Evolutionary conservation across 352 stramenopile genomes (phyloP).

Genomic region (Phytophthora pistaciae): DNA sequence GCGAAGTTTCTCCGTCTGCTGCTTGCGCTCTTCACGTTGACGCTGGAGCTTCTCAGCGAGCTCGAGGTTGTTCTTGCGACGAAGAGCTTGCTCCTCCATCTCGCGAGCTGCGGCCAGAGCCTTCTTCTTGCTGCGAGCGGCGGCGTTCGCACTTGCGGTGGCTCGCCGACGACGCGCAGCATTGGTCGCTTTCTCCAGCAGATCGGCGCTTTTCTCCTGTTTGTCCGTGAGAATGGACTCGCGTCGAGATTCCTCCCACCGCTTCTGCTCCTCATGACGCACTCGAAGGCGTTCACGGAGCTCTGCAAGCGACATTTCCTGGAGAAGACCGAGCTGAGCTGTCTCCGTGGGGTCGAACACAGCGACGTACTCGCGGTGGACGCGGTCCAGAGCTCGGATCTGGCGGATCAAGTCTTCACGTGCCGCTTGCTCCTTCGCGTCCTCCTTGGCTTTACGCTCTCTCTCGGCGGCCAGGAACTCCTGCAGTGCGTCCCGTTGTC

Average conservation of each 20-base stretch:
- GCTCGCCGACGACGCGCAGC: conserved; percentile 74
- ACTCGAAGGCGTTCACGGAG: conserved; percentile 84
- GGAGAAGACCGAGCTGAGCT: conserved; percentile 84
- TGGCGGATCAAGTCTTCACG: conserved; percentile 89
- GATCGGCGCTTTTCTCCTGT: conserved; percentile 75
- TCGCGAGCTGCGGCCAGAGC: conserved; percentile 60
- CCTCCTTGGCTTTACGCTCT: conserved; percentile 64
- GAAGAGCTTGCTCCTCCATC: conserved; percentile 64
- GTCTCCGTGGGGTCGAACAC: conserved; percentile 94
- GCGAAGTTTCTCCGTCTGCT: conserved; percentile 58
- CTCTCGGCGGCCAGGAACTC: conserved; percentile 69
- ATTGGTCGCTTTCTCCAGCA: conserved; percentile 84
- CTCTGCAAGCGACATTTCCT: conserved; percentile 94
- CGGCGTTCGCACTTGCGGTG: conserved; percentile 71
- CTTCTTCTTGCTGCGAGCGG: conserved; percentile 63
- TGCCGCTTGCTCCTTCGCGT: conserved; percentile 73
- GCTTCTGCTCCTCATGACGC: conserved; percentile 73
- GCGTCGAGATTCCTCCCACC: conserved; percentile 74
- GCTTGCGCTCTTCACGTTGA: conserved; percentile 58
- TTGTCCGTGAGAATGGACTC: conserved; percentile 79
- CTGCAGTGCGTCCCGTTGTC: conserved; percentile 72
- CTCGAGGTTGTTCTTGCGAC: conserved; percentile 72
- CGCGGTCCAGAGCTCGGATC: conserved; percentile 82
- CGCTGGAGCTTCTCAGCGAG: conserved; percentile 79
- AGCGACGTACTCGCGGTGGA: conserved; percentile 82